phyloP scores from a whole-genome alignment of 2,329 filamentous ascomycete species.

The Botrytis pseudocinerea region DNA sequence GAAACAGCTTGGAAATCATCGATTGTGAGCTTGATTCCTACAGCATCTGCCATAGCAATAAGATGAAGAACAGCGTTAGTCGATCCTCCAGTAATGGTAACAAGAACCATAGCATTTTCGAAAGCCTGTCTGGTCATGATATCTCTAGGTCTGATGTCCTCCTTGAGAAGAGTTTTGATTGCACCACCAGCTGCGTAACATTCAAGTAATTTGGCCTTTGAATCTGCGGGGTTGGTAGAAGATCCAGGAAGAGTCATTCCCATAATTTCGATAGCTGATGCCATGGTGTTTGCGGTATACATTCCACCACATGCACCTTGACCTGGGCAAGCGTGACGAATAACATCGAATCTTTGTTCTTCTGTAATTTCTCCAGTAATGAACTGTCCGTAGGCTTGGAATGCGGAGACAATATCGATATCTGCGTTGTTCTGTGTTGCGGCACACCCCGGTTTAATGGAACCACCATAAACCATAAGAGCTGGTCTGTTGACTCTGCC shows the following conservation, averaged over 20 bases:
- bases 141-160: constrained; percentile 75
- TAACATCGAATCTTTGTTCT: constrained; percentile 90
- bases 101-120: constrained; percentile 81
- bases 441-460: constrained; percentile 88
- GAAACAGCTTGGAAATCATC: constrained; percentile 85
- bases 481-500: constrained; percentile 90
- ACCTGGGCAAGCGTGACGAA: constrained; percentile 85
- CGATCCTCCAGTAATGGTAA: constrained; percentile 80
- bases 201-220: constrained; percentile 69
- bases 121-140: constrained; percentile 80
- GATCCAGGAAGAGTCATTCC: constrained; percentile 81
- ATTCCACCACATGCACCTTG: constrained; percentile 84
- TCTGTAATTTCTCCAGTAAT: constrained; percentile 89
- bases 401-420: constrained; percentile 94
- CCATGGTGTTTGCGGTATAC: constrained; percentile 78
- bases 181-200: constrained; percentile 71
- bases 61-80: constrained; percentile 85
- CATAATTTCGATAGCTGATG: constrained; percentile 70
- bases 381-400: constrained; percentile 97
- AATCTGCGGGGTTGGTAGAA: constrained; percentile 76
- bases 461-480: constrained; percentile 97
- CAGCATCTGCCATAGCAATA: constrained; percentile 79
- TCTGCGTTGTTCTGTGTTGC: constrained; percentile 68
- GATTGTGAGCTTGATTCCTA: constrained; percentile 78
- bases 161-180: constrained; percentile 71